A percentile compares a stretch with the other conserved stretches of the same genome.
These are phyloP conservation scores for Skeletonema marinoi DNA, from an alignment of 108 stramenopile genomes.

Conservation along the genomic window DNA sequence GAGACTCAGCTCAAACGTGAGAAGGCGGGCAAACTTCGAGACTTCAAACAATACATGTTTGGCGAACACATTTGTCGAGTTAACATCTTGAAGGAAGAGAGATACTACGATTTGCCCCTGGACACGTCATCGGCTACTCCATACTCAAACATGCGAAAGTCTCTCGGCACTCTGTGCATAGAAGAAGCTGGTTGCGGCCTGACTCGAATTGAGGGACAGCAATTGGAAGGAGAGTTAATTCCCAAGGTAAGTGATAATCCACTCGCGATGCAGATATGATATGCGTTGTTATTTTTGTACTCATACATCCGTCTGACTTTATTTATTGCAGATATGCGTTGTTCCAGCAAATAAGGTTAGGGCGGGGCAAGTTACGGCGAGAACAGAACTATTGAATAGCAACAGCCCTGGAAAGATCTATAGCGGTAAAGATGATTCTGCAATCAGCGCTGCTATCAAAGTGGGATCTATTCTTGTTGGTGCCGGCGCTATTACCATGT, in stretches of 20 bases:
- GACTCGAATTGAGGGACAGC: slow-evolving; percentile 65
- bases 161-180: slow-evolving; percentile 74
- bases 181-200: slow-evolving; percentile 74
- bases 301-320: background rate
- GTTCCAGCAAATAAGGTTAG: slow-evolving; percentile 59
- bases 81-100: slow-evolving; percentile 69
- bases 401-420: slow-evolving; percentile 43
- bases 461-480: slow-evolving; percentile 57
- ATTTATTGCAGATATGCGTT: slow-evolving; percentile 11
- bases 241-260: slow-evolving; percentile 42
- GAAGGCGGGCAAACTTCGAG: slow-evolving; percentile 64
- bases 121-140: slow-evolving; percentile 68
- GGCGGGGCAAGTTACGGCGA: slow-evolving; percentile 60
- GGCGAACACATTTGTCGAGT: slow-evolving; percentile 66
- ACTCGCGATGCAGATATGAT: background rate
- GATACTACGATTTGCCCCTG: slow-evolving; percentile 65
- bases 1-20: slow-evolving; percentile 57
- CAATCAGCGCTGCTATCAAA: slow-evolving; percentile 50
- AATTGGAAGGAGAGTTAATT: slow-evolving; percentile 75
- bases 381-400: slow-evolving; percentile 54
- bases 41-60: slow-evolving; percentile 80
- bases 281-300: background rate
- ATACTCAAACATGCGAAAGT: slow-evolving; percentile 36
- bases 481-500: slow-evolving; percentile 57
- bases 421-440: slow-evolving; percentile 49